phyloP scores from a whole-genome alignment of 164 flowering plant genomes.

The Tinospora cordifolia region DNA sequence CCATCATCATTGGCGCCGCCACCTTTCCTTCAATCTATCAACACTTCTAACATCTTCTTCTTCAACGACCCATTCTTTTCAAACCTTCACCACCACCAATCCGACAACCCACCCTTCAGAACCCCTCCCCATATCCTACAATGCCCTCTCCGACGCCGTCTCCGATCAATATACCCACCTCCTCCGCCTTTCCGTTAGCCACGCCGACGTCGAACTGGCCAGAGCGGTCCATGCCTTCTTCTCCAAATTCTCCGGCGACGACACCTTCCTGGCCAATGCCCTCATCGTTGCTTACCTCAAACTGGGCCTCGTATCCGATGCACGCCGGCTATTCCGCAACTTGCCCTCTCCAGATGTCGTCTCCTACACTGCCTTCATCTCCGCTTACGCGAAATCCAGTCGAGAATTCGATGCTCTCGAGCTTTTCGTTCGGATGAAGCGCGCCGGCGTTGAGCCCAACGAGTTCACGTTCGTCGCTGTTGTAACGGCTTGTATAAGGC shows the following conservation, averaged over 20 bases:
- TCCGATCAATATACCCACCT: constrained; percentile 19
- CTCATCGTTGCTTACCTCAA: constrained; percentile 49
- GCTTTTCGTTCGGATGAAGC: constrained; percentile 55
- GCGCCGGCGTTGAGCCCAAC: constrained; percentile 61
- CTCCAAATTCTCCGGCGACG: constrained; percentile 32
- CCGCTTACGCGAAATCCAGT: constrained; percentile 50
- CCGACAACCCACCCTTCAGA: not conserved
- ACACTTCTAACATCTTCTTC: not conserved
- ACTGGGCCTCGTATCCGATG: constrained; percentile 38
- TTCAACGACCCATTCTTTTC: constrained; percentile 1
- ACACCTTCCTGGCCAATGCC: constrained; percentile 29
- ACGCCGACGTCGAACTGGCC: constrained; percentile 32
- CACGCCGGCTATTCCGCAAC: constrained; percentile 29
- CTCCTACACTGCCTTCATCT: constrained; percentile 54
- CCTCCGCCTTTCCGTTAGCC: constrained; percentile 41
- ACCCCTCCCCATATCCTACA: not conserved
- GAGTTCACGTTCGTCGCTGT: constrained; percentile 64
- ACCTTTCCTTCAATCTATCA: too few relatives aligned
- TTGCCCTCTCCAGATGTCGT: constrained; percentile 49
- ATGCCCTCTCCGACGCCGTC: constrained; percentile 6
- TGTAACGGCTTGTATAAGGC: constrained; percentile 59
- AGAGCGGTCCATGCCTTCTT: constrained; percentile 47
- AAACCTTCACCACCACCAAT: constrained; percentile 10
- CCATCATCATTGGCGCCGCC: too few relatives aligned
- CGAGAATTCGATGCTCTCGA: constrained; percentile 40